Conservation (phyloP, 139 green algal genomes). For the Volvox reticuliferus region DNA sequence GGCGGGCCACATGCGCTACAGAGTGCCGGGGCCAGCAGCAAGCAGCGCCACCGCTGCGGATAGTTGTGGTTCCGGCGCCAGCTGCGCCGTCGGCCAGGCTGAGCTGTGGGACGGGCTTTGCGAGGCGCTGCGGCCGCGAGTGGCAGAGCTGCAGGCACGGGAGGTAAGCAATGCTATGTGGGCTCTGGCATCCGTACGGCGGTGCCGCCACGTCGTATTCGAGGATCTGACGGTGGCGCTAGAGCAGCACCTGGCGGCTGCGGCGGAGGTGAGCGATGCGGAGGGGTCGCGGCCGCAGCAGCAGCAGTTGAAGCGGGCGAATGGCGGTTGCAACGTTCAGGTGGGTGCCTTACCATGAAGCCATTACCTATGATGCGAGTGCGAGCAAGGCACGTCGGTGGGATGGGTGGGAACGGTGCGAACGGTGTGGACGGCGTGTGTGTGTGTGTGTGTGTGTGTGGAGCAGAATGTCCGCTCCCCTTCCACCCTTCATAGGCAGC, state of each 20-base stretch:
- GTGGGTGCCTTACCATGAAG: too few relatives aligned
- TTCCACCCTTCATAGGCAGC: too few relatives aligned
- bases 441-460: too few relatives aligned
- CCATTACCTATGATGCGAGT: too few relatives aligned
- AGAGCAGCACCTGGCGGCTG: slow-evolving; percentile 1
- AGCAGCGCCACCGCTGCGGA: neutral
- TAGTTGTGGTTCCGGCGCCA: too few relatives aligned
- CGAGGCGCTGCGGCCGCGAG: neutral
- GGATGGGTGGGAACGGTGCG: too few relatives aligned
- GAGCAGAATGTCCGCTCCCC: too few relatives aligned
- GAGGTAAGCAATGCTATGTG: slow-evolving; percentile 34
- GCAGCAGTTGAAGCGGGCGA: neutral
- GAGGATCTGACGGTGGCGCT: neutral
- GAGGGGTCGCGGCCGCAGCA: neutral
- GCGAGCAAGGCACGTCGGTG: too few relatives aligned
- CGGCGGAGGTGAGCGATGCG: neutral
- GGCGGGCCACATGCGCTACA: neutral
- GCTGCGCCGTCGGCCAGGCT: neutral
- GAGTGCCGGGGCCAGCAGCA: neutral
- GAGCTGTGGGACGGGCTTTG: slow-evolving; percentile 15
- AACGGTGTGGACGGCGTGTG: too few relatives aligned
- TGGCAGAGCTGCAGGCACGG: neutral
- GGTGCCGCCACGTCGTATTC: neutral
- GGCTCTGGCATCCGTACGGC: slow-evolving; percentile 8
- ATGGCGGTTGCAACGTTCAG: neutral